A percentile compares a stretch with the other conserved stretches of the same genome.
These are phyloP conservation scores for Lippia alba DNA, from an alignment of 305 asterid genomes.

Conservation along the genomic window DNA sequence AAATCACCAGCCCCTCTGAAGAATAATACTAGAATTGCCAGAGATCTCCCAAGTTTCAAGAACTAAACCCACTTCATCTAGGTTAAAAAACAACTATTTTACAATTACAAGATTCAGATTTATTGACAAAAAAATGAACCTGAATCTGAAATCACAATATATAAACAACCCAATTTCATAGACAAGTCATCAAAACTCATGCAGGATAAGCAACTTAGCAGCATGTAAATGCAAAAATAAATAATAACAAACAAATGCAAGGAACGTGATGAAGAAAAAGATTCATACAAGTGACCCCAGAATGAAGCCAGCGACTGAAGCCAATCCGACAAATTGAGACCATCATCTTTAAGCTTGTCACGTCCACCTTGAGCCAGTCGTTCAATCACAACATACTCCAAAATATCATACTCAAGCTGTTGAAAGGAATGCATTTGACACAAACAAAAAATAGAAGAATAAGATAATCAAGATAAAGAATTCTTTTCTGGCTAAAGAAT, in stretches of 20 bases:
- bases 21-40: constrained; percentile 24
- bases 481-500: not conserved
- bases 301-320: constrained; percentile 98
- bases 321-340: constrained; percentile 98
- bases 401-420: constrained; percentile 97
- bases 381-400: constrained; percentile 98
- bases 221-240: constrained; percentile 14
- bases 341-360: constrained; percentile 97
- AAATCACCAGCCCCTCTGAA: constrained; percentile 21
- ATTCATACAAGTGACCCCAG: constrained; percentile 99
- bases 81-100: constrained; percentile 17
- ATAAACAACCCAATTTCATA: constrained; percentile 31
- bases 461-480: constrained; percentile 6
- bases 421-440: constrained; percentile 32
- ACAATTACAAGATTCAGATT: constrained; percentile 14
- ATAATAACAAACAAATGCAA: constrained; percentile 33
- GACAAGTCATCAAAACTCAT: constrained; percentile 33
- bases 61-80: constrained; percentile 25
- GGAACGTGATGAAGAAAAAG: constrained; percentile 38
- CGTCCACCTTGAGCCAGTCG: constrained; percentile 99
- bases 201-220: constrained; percentile 36
- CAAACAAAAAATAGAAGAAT: constrained; percentile 16
- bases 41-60: constrained; percentile 13
- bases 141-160: constrained; percentile 29
- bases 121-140: constrained; percentile 17